A percentile compares a stretch with the other conserved stretches of the same genome.
phyloP scores from a whole-genome alignment of 2,329 filamentous ascomycete genomes.

The Tetracladium maxilliforme region DNA sequence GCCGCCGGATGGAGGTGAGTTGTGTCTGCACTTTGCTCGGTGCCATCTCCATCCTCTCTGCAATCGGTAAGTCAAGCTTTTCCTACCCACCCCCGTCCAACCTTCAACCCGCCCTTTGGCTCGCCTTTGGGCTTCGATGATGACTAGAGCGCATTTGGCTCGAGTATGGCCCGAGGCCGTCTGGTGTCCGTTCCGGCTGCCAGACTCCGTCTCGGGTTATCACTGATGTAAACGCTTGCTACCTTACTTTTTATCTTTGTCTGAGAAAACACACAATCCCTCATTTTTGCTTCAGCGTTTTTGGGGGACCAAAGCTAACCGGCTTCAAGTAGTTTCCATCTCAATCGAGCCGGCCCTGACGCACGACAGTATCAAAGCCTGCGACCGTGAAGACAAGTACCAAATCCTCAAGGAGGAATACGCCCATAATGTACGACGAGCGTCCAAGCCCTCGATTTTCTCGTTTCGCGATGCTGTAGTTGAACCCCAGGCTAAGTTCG shows the following conservation, averaged over 20 bases:
- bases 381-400: slow-evolving; percentile 83
- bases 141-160: slow-evolving; percentile 99
- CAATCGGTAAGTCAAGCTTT: slow-evolving; percentile 21
- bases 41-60: slow-evolving; percentile 8
- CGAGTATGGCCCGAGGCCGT: slow-evolving; percentile 67
- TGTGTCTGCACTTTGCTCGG: slow-evolving; percentile 5
- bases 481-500: slow-evolving; percentile 15
- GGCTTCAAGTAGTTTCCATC: slow-evolving; percentile 6
- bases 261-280: slow-evolving; percentile 40
- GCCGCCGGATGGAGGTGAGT: slow-evolving; percentile 92
- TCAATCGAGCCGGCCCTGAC: slow-evolving; percentile 6
- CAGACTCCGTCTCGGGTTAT: slow-evolving; percentile 46
- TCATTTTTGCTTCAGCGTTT: slow-evolving; percentile 6
- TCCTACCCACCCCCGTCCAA: no score
- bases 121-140: slow-evolving; percentile 51
- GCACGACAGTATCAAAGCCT: slow-evolving; percentile 70
- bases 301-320: slow-evolving; percentile 10
- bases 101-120: slow-evolving; percentile 2
- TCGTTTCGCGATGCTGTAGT: slow-evolving; percentile 1
- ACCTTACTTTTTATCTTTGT: slow-evolving; percentile 77
- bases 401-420: slow-evolving; percentile 71
- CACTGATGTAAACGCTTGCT: slow-evolving; percentile 99
- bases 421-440: no score
- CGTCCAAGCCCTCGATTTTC: slow-evolving; percentile 11
- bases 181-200: slow-evolving; percentile 65